These are phyloP conservation scores for Arthrobotrys musiformis DNA, from an alignment of 2,329 filamentous ascomycete species.

Conservation along the genomic window DNA sequence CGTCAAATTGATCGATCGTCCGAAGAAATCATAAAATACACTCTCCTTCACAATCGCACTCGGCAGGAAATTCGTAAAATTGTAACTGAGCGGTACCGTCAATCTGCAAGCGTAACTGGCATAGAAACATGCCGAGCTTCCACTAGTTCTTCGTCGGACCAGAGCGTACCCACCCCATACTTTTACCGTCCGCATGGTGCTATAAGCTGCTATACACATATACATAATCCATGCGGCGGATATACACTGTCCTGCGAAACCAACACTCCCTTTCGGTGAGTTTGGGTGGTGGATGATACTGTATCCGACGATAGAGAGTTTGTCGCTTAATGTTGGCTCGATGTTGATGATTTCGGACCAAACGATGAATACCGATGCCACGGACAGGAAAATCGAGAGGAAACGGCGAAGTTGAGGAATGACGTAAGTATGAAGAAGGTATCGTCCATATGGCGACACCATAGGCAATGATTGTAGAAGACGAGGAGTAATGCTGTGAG, in stretches of 20 bases:
- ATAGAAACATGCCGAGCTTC: slow-evolving; percentile 96
- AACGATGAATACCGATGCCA: slow-evolving; percentile 83
- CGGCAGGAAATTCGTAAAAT: slow-evolving; percentile 91
- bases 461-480: slow-evolving; percentile 71
- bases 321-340: slow-evolving; percentile 78
- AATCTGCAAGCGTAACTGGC: slow-evolving; percentile 90
- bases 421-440: slow-evolving; percentile 78
- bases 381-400: slow-evolving; percentile 74
- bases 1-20: slow-evolving; percentile 82
- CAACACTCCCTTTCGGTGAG: slow-evolving; percentile 77
- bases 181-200: slow-evolving; percentile 88
- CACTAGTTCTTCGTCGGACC: slow-evolving; percentile 88
- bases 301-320: slow-evolving; percentile 69
- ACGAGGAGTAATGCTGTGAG: slow-evolving; percentile 49
- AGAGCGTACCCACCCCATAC: slow-evolving; percentile 97
- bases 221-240: slow-evolving; percentile 91
- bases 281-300: slow-evolving; percentile 80
- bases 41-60: slow-evolving; percentile 76
- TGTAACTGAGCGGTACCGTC: slow-evolving; percentile 92
- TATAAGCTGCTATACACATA: slow-evolving; percentile 91
- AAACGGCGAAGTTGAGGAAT: slow-evolving; percentile 75
- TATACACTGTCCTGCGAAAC: slow-evolving; percentile 85
- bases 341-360: slow-evolving; percentile 94
- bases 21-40: slow-evolving; percentile 87
- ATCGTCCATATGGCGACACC: slow-evolving; percentile 83